Evolutionary conservation across 139 green algal genomes (phyloP).

Genomic region (Asterochloris sp.): DNA sequence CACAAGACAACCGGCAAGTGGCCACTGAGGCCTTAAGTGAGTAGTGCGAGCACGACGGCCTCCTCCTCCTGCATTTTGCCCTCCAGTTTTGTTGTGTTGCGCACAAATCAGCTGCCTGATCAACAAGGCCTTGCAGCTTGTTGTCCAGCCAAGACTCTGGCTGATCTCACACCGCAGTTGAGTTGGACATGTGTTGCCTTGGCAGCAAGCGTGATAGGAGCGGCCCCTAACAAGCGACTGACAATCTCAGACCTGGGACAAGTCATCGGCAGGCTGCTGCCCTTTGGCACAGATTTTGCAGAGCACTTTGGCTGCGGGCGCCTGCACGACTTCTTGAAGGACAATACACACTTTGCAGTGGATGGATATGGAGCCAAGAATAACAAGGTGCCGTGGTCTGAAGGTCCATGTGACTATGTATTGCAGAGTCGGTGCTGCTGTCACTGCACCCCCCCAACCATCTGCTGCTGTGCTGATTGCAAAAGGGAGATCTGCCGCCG

Average conservation of each 20-base stretch:
- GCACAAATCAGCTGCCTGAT: neutral
- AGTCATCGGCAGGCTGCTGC: conserved; percentile 7
- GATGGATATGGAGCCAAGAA: conserved; percentile 11
- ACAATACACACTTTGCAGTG: neutral
- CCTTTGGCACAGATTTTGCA: conserved; percentile 4
- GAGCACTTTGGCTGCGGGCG: conserved; percentile 1
- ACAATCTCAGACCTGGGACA: conserved; percentile 2
- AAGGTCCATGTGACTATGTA: no score
- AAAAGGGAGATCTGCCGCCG: no score
- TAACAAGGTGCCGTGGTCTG: conserved; percentile 2
- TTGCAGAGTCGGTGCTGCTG: no score
- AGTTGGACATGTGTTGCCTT: neutral
- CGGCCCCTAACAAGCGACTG: neutral
- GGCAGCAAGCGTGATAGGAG: neutral
- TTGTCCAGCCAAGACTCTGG: neutral
- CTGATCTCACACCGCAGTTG: neutral
- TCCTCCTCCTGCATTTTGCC: no score
- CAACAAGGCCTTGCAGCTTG: neutral
- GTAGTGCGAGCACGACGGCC: no score
- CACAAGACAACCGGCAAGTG: no score
- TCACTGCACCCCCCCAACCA: no score
- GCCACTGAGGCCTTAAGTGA: no score
- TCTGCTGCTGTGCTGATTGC: no score
- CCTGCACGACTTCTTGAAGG: conserved; percentile 8
- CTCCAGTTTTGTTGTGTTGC: neutral